Conservation (phyloP, 192 early-diverging fungal genomes). For the Funneliformis mosseae region DNA sequence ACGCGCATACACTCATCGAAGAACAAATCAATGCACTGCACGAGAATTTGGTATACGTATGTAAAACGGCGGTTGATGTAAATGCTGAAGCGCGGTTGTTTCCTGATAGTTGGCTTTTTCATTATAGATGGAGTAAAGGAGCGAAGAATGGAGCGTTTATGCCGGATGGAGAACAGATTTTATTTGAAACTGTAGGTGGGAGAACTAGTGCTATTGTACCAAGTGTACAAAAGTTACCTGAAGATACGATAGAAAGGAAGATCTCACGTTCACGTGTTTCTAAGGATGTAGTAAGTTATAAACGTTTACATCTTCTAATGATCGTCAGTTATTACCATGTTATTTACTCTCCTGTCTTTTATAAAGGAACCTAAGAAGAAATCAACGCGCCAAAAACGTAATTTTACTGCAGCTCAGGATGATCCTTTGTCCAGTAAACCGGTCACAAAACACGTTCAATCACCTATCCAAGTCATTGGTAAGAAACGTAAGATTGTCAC, state of each 20-base stretch:
- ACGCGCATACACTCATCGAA: constrained; percentile 49
- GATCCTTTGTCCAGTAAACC: too few species aligned
- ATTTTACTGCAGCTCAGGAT: background rate
- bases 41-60: constrained; percentile 51
- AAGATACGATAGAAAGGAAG: background rate
- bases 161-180: constrained; percentile 60
- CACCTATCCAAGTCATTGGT: too few species aligned
- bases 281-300: background rate
- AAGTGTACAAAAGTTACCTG: constrained; percentile 53
- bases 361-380: background rate
- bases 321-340: background rate
- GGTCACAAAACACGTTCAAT: too few species aligned
- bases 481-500: too few species aligned
- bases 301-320: background rate
- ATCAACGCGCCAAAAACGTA: background rate
- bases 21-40: constrained; percentile 52
- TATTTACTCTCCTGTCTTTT: background rate
- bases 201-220: constrained; percentile 67
- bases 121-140: constrained; percentile 74
- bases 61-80: constrained; percentile 55
- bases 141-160: constrained; percentile 44
- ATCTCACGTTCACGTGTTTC: background rate
- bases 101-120: constrained; percentile 78
- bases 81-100: constrained; percentile 71
- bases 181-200: constrained; percentile 71